Conservation (phyloP, 2,329 filamentous ascomycete genomes). For the Drechslerella coelobrocha region DNA sequence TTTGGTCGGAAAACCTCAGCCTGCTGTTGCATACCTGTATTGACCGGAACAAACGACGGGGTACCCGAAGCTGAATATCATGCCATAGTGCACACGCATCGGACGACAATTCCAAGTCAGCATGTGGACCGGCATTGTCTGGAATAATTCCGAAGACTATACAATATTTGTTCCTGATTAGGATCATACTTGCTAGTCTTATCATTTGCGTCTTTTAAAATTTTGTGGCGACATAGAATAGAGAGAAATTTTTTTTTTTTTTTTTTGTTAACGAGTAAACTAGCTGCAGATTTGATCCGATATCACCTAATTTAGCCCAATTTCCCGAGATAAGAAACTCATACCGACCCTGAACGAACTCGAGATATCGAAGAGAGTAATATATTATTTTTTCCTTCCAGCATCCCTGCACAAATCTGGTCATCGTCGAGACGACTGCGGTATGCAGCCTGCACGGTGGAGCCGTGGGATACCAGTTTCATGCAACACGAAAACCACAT, state of each 20-base stretch:
- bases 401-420: constrained; percentile 38
- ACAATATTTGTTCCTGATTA: no score
- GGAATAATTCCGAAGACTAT: no score
- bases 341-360: constrained; percentile 15
- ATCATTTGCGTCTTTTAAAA: no score
- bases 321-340: constrained; percentile 49
- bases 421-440: constrained; percentile 36
- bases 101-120: no score
- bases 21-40: neutral
- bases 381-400: constrained; percentile 2
- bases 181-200: no score
- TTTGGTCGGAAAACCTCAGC: constrained; percentile 26
- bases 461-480: constrained; percentile 16
- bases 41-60: neutral
- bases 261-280: no score
- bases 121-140: no score
- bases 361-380: no score
- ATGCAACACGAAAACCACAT: constrained; percentile 49
- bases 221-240: no score
- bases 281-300: constrained; percentile 37
- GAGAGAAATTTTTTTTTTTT: no score
- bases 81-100: no score
- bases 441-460: constrained; percentile 22
- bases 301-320: constrained; percentile 11
- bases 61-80: neutral